These are phyloP conservation scores for Raffaelea albimanens DNA, from an alignment of 2,329 filamentous ascomycete species.

Conservation along the genomic window DNA sequence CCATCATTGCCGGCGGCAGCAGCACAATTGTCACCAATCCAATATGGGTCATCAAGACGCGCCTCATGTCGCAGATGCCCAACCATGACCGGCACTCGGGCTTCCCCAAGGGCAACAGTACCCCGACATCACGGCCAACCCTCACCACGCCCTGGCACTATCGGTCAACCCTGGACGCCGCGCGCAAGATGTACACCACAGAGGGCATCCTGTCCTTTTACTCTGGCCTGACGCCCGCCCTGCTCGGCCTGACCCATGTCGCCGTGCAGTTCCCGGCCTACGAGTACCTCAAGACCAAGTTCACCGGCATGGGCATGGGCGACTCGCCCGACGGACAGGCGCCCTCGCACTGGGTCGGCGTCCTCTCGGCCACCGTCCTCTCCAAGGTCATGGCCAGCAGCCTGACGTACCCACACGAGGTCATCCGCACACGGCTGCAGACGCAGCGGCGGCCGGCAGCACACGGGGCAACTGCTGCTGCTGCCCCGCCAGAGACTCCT, in stretches of 20 bases:
- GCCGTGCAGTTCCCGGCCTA: slow-evolving; percentile 96
- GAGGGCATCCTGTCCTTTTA: slow-evolving; percentile 91
- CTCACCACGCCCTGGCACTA: slow-evolving; percentile 81
- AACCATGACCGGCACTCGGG: slow-evolving; percentile 33
- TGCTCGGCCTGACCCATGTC: slow-evolving; percentile 87
- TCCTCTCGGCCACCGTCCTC: slow-evolving; percentile 79
- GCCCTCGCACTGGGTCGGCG: slow-evolving; percentile 70
- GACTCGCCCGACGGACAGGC: slow-evolving; percentile 34
- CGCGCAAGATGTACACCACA: slow-evolving; percentile 86
- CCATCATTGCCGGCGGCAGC: slow-evolving; percentile 80
- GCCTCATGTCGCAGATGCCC: slow-evolving; percentile 83
- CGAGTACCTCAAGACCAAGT: slow-evolving; percentile 81
- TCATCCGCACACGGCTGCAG: slow-evolving; percentile 85
- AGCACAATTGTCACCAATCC: slow-evolving; percentile 94
- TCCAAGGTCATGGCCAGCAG: slow-evolving; percentile 93
- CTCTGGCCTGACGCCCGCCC: slow-evolving; percentile 82
- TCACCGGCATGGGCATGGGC: slow-evolving; percentile 86
- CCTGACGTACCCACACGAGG: slow-evolving; percentile 94
- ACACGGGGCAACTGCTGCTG: neutral
- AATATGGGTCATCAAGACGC: slow-evolving; percentile 98
- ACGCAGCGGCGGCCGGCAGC: slow-evolving; percentile 67
- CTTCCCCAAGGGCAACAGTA: slow-evolving; percentile 40
- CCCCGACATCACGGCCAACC: slow-evolving; percentile 43
- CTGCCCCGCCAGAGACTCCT: slow-evolving; percentile 15
- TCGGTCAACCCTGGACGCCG: slow-evolving; percentile 78